These are phyloP conservation scores for Trichoderma sp. DNA, from an alignment of 2,329 filamentous ascomycete genomes.

Conservation along the genomic window DNA sequence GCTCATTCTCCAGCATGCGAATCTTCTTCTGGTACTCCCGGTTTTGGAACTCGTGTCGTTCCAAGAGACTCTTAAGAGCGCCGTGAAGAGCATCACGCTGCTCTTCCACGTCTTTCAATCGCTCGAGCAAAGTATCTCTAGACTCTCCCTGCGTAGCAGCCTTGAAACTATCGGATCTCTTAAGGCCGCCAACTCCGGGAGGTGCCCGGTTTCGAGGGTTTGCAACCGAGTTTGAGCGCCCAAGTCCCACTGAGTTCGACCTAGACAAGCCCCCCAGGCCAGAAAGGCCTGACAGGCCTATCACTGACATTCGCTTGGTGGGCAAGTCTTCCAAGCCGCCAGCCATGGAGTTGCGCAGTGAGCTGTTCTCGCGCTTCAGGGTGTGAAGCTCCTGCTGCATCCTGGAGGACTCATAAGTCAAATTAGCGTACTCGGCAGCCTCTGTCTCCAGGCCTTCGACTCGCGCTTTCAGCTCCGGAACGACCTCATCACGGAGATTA, in stretches of 20 bases:
- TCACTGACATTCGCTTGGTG: conserved; percentile 34
- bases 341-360: conserved; percentile 44
- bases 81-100: conserved; percentile 90
- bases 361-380: conserved; percentile 66
- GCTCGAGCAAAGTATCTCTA: conserved; percentile 69
- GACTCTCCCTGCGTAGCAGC: conserved; percentile 49
- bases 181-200: conserved; percentile 42
- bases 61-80: conserved; percentile 79
- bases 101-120: conserved; percentile 87
- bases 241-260: conserved; percentile 66
- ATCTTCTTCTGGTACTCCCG: conserved; percentile 82
- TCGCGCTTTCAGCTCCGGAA: conserved; percentile 73
- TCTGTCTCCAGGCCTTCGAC: conserved; percentile 77
- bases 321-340: conserved; percentile 23
- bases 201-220: conserved; percentile 45
- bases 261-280: conserved; percentile 49
- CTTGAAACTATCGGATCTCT: conserved; percentile 61
- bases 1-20: conserved; percentile 71
- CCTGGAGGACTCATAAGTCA: conserved; percentile 76
- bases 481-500: conserved; percentile 83
- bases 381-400: conserved; percentile 82
- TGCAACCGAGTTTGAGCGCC: conserved; percentile 66
- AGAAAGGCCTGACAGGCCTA: neutral
- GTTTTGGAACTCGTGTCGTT: conserved; percentile 81
- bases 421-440: conserved; percentile 67